A percentile compares a stretch with the other conserved stretches of the same genome.
Conservation (phyloP, 306 rosid genomes). For the Vicia faba region DNA sequence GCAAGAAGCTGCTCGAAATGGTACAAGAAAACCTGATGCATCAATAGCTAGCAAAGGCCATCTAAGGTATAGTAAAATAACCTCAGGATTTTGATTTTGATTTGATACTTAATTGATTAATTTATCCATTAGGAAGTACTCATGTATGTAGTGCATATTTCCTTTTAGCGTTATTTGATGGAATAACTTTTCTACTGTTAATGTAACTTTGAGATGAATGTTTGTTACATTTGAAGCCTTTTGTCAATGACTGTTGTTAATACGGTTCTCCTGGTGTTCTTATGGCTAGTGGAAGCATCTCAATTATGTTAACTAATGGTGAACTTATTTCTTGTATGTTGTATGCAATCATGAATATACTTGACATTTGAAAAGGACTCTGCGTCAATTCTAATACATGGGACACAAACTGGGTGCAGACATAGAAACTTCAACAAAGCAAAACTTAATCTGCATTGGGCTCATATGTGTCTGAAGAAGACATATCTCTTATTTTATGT, state of each 20-base stretch:
- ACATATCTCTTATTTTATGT: background rate
- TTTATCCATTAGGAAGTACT: slow-evolving; percentile 24
- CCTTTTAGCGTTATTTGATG: background rate
- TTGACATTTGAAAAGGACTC: slow-evolving; percentile 1
- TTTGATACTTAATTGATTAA: slow-evolving; percentile 6
- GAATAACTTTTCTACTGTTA: background rate
- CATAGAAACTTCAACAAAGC: background rate
- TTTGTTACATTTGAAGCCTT: slow-evolving; percentile 22
- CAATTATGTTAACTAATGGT: slow-evolving; percentile 1
- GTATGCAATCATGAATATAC: slow-evolving; percentile 8
- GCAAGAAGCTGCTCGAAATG: slow-evolving; percentile 98
- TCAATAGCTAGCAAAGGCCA: slow-evolving; percentile 99
- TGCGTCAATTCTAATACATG: slow-evolving; percentile 30
- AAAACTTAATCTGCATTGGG: slow-evolving; percentile 8
- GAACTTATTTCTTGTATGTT: slow-evolving; percentile 7
- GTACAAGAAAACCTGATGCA: slow-evolving; percentile 95
- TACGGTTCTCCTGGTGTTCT: slow-evolving; percentile 32
- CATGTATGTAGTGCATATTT: slow-evolving; percentile 13
- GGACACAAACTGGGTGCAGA: background rate
- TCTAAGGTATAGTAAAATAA: slow-evolving; percentile 63
- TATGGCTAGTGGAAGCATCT: background rate
- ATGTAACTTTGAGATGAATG: slow-evolving; percentile 8
- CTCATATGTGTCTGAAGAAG: background rate
- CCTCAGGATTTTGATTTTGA: slow-evolving; percentile 21
- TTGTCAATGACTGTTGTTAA: slow-evolving; percentile 21